Evolutionary conservation across 208 protist species (phyloP), one percentile per base, ranked within the genome.

Genomic region (Leishmania lainsoni): DNA sequence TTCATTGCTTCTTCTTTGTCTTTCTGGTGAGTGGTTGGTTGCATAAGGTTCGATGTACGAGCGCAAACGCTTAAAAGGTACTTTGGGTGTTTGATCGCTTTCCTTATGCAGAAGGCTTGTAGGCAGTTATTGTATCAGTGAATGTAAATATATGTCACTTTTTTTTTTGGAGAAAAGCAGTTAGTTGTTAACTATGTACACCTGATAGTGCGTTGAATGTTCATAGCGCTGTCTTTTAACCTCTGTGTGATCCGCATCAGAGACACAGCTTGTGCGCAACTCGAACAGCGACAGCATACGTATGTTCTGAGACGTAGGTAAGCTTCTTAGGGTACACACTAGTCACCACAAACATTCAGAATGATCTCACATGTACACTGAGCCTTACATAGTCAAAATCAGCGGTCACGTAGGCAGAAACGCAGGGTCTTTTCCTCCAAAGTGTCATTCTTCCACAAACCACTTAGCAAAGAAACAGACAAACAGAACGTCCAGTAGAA

Each of bases 21-120:
- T 39, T 39, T 39, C 35, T 17, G 1, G 6, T 26, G 29, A 14
- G 26, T 75, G 20, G 20, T 61, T 45, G 32, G 14, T 39, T 77
- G 49, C 73, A 45, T 63, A 26, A 45, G 73, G 73, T 66, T 63
- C 73, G 73, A 77, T 77, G 73, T 77, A 77, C 73, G 73, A 77
- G 52, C 73, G 49, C 73, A 77, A 77, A 66, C 73, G 73, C 49
- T 77, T 66, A 77, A 9, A 49, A 45, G 3, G 49, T 49, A 22
- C 49, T 32, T 17, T 42, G 66, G 45, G 45, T 51, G 6, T 39
- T 45, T 45, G 26, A 59, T 26, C 10, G 29, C 29, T 54, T 49
- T 48, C 20, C 35, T 35, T 75, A 39, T 39, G 17, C 9, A 42
- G 4, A 75, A 59, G 10, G 71, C n/a, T 61, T 20, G 71, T 10